phyloP scores from a whole-genome alignment of 441 rosid genomes.

The Hura crepitans region DNA sequence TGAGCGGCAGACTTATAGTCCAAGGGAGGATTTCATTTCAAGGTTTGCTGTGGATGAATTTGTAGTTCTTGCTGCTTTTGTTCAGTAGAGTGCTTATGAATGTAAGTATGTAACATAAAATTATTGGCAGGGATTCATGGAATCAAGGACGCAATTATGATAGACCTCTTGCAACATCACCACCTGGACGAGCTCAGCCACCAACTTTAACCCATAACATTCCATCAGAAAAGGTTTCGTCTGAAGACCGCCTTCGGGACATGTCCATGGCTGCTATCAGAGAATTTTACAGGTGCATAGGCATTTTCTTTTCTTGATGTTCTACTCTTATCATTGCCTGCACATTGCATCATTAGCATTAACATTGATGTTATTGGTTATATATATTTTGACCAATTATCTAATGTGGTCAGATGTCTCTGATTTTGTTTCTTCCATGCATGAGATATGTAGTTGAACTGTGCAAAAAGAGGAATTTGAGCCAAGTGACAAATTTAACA shows the following conservation, averaged over 20 bases:
- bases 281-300: conserved; percentile 79
- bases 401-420: not conserved
- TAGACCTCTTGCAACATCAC: conserved; percentile 48
- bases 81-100: conserved; percentile 47
- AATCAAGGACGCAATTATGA: conserved; percentile 49
- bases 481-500: no score
- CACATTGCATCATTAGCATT: not conserved
- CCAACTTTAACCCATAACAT: conserved; percentile 35
- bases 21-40: conserved; percentile 46
- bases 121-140: conserved; percentile 50
- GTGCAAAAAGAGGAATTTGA: no score
- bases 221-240: conserved; percentile 45
- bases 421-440: not conserved
- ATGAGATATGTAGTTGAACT: not conserved
- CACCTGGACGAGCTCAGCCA: conserved; percentile 41
- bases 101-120: conserved; percentile 36
- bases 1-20: conserved; percentile 39
- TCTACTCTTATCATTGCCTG: not conserved
- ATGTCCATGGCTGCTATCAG: conserved; percentile 75
- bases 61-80: conserved; percentile 45
- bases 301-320: conserved; percentile 7
- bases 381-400: not conserved
- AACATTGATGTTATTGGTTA: not conserved
- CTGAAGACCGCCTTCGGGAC: conserved; percentile 57
- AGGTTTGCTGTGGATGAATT: conserved; percentile 51